Conservation (phyloP, 768 basidiomycete species). For the Mycena venus region DNA sequence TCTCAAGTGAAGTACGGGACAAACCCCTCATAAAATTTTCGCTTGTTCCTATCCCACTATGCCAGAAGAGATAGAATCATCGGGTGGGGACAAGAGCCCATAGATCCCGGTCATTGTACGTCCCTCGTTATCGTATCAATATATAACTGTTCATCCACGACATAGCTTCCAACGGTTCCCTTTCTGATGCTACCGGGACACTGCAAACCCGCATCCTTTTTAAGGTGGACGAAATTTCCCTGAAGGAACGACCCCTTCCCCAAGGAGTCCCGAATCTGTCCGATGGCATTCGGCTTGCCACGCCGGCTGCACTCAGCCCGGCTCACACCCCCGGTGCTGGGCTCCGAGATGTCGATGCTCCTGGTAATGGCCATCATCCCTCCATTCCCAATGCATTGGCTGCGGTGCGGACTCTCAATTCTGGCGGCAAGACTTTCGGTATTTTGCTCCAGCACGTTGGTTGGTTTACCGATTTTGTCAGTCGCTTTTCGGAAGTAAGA, state of each 20-base stretch:
- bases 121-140: background rate
- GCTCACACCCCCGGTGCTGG: too few relatives aligned
- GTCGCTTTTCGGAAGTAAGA: conserved; percentile 9
- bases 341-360: too few relatives aligned
- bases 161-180: too few relatives aligned
- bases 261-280: too few relatives aligned
- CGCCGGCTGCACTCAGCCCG: too few relatives aligned
- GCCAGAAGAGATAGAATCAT: background rate
- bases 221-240: too few relatives aligned
- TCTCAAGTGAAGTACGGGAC: background rate
- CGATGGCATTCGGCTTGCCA: too few relatives aligned
- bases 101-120: background rate
- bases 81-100: background rate
- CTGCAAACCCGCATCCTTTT: too few relatives aligned
- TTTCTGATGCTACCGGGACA: too few relatives aligned
- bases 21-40: background rate
- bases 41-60: background rate
- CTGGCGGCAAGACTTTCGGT: background rate
- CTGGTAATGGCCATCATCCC: too few relatives aligned
- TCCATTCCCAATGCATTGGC: background rate
- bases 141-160: too few relatives aligned
- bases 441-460: conserved; percentile 3
- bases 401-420: background rate
- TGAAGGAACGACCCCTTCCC: too few relatives aligned
- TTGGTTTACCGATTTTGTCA: background rate